Evolutionary conservation across 805 yeast species (phyloP).

Genomic region (Wickerhamomyces bovis): DNA sequence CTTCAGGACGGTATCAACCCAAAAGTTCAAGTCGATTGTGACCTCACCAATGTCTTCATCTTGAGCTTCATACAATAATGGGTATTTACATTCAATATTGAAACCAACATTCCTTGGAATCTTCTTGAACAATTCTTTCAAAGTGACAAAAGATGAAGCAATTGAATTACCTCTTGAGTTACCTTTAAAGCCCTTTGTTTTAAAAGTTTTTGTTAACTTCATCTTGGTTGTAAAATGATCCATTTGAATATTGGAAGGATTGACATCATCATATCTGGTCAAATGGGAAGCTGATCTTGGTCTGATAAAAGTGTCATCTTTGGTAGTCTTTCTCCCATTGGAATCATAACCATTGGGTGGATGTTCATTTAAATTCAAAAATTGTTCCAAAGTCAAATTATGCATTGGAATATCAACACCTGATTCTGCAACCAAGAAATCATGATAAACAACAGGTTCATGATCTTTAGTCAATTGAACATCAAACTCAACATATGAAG

Average conservation of each 20-base stretch:
- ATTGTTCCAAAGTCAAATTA: slow-evolving; percentile 82
- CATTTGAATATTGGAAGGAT: slow-evolving; percentile 1
- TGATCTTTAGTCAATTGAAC: slow-evolving; percentile 90
- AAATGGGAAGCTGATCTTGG: slow-evolving; percentile 21
- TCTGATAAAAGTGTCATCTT: slow-evolving; percentile 27
- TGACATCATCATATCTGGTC: slow-evolving; percentile 1
- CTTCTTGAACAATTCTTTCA: slow-evolving; percentile 75
- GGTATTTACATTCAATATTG: slow-evolving; percentile 91
- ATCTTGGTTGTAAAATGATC: slow-evolving; percentile 44
- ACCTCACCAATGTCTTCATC: slow-evolving; percentile 82
- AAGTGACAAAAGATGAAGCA: slow-evolving; percentile 87
- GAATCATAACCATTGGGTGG: slow-evolving; percentile 9
- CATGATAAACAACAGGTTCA: slow-evolving; percentile 92
- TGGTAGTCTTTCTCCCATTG: slow-evolving; percentile 4
- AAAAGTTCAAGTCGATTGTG: slow-evolving; percentile 75
- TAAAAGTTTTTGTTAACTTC: slow-evolving; percentile 85
- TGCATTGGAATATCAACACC: slow-evolving; percentile 98
- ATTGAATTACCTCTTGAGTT: slow-evolving; percentile 83
- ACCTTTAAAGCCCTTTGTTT: slow-evolving; percentile 84
- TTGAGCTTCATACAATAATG: slow-evolving; percentile 91
- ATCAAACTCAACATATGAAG: slow-evolving; percentile 94
- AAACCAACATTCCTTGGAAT: slow-evolving; percentile 84
- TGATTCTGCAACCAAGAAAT: slow-evolving; percentile 88
- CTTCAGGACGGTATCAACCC: slow-evolving; percentile 82
- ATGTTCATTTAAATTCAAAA: slow-evolving; percentile 45